Conservation (phyloP, 2,329 filamentous ascomycete genomes). For the Cylindrodendrum hubeiense region DNA sequence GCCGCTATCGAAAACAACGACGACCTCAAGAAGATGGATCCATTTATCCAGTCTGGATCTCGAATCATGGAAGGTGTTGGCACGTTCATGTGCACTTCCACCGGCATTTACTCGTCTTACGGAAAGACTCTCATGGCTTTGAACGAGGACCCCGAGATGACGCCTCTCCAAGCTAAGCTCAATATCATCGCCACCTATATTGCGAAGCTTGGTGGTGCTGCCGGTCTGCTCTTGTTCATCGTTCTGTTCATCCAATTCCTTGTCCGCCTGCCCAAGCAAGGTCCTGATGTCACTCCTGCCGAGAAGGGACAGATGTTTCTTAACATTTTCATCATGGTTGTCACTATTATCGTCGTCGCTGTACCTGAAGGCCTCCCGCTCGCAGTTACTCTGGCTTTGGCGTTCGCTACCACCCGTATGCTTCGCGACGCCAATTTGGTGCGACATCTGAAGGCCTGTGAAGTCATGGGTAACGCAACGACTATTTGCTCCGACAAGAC, state of each 20-base stretch:
- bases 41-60: slow-evolving; percentile 87
- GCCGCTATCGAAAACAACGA: slow-evolving; percentile 76
- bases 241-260: slow-evolving; percentile 90
- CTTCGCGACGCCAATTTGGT: slow-evolving; percentile 83
- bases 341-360: slow-evolving; percentile 84
- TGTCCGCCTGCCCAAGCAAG: slow-evolving; percentile 69
- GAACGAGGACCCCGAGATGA: slow-evolving; percentile 80
- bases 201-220: slow-evolving; percentile 80
- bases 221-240: slow-evolving; percentile 84
- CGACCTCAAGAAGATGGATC: slow-evolving; percentile 79
- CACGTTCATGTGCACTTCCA: slow-evolving; percentile 80
- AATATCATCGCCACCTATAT: slow-evolving; percentile 83
- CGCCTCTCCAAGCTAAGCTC: slow-evolving; percentile 81
- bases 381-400: slow-evolving; percentile 81
- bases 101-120: slow-evolving; percentile 79
- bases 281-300: slow-evolving; percentile 66
- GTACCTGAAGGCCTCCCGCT: slow-evolving; percentile 83
- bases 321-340: slow-evolving; percentile 81
- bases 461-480: slow-evolving; percentile 85
- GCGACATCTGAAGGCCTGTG: slow-evolving; percentile 80
- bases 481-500: slow-evolving; percentile 79
- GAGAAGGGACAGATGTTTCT: slow-evolving; percentile 84
- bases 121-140: slow-evolving; percentile 81
- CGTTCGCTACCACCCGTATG: slow-evolving; percentile 83
- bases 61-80: slow-evolving; percentile 84